Evolutionary conservation across 2,329 filamentous ascomycete genomes (phyloP), one percentile per base, ranked within the genome.

Genomic region (Sarocladiaceae sp.): DNA sequence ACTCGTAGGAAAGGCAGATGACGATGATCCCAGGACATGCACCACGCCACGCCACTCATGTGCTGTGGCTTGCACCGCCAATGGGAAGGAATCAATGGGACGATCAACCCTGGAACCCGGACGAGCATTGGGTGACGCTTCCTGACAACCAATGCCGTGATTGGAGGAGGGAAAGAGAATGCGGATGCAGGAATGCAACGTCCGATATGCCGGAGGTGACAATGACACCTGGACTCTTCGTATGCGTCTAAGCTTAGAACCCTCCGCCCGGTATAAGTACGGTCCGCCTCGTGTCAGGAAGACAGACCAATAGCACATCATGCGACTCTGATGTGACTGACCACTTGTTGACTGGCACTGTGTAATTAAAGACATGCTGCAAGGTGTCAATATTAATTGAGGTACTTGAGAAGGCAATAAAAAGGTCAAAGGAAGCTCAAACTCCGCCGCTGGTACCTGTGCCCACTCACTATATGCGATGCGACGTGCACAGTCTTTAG

Each of bases 11-110:
- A n/a, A n/a, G 37, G 23, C 8, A 40, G 37, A 22, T 7, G 22
- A 20, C 15, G 23, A 44, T 44, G 40, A 44, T 44, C 11, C 23
- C 22, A 44, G 40, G 22, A 23, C 22, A 28, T 3, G 20, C 40
- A 44, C 40, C 40, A 44, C 40, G 40, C 40, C 40, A 44, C 40
- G 12, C 40, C 8, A 17, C 35, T n/a, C 35, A n/a, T 40, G 35
- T 8, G 7, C 35, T 37, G 15, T 36, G 33, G 15, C 15, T n/a
- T 36, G 33, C 7, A n/a, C 7, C 6, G 15, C 33, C 15, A 17
- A 36, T 36, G 33, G 33, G 7, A 36, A n/a, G 33, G 33, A 36
- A n/a, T 36, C 12, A 17, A 36, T 36, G 33, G 33, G 33, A 17
- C 33, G 33, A 36, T 36, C 33, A n/a, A 8, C 33, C 18, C 15